These are phyloP conservation scores for Aspergillus egyptiacus DNA, from an alignment of 495 filamentous ascomycete genomes.

Conservation along the genomic window DNA sequence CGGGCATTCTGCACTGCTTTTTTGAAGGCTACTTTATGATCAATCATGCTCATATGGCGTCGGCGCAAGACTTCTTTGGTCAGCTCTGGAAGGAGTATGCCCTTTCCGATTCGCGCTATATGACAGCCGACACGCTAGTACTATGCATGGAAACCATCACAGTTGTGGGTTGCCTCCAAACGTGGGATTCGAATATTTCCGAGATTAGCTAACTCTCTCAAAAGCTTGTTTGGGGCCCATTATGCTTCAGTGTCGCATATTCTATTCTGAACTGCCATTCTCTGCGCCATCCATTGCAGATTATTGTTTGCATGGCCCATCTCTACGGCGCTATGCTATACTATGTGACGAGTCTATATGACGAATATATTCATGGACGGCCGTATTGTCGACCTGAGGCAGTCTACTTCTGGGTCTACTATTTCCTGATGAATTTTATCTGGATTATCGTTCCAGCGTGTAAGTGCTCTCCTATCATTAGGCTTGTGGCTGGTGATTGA, in stretches of 20 bases:
- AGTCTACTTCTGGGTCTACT: slow-evolving; percentile 86
- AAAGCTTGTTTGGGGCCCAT: slow-evolving; percentile 69
- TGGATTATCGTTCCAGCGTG: slow-evolving; percentile 74
- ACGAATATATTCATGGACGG: slow-evolving; percentile 50
- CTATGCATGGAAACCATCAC: slow-evolving; percentile 82
- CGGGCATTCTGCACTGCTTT: slow-evolving; percentile 63
- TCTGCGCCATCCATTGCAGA: slow-evolving; percentile 64
- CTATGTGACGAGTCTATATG: slow-evolving; percentile 72
- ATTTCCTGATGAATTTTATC: slow-evolving; percentile 75
- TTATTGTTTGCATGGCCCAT: slow-evolving; percentile 69
- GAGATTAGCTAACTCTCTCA: background rate
- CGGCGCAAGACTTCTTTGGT: slow-evolving; percentile 58
- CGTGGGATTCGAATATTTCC: background rate
- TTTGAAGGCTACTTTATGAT: slow-evolving; percentile 82
- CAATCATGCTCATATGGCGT: slow-evolving; percentile 56
- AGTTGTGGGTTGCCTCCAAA: slow-evolving; percentile 47
- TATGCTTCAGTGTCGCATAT: slow-evolving; percentile 63
- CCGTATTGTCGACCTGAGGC: slow-evolving; percentile 69
- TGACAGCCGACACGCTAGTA: slow-evolving; percentile 73
- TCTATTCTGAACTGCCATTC: slow-evolving; percentile 54
- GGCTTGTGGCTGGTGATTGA: slow-evolving; percentile 1
- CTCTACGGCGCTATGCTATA: slow-evolving; percentile 84
- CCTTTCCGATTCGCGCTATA: slow-evolving; percentile 74
- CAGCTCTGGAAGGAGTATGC: slow-evolving; percentile 90
- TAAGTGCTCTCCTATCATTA: slow-evolving; percentile 25